A percentile compares a stretch with the other conserved stretches of the same genome.
Conservation (phyloP, 768 basidiomycete genomes). For the Mycena sanguinolenta region DNA sequence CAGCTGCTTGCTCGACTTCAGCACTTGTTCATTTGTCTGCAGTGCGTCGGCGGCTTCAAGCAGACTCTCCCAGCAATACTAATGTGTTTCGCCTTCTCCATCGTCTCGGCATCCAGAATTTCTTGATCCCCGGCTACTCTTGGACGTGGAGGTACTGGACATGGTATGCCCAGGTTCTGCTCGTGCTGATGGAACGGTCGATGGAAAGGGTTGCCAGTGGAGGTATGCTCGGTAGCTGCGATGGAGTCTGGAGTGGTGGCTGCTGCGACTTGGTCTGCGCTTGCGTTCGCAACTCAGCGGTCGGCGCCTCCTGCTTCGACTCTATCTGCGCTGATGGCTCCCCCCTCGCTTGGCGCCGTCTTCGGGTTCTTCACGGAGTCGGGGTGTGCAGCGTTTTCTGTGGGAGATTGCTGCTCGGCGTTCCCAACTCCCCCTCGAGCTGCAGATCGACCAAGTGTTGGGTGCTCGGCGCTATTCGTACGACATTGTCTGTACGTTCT, state of each 20-base stretch:
- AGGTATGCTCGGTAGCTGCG: slow-evolving; percentile 5
- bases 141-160: no score
- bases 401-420: slow-evolving; percentile 23
- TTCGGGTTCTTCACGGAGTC: not conserved
- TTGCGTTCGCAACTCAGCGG: no score
- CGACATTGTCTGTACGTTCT: slow-evolving; percentile 16
- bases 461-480: slow-evolving; percentile 22
- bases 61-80: no score
- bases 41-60: no score
- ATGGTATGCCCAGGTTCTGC: not conserved
- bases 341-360: not conserved
- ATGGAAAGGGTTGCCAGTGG: slow-evolving; percentile 2
- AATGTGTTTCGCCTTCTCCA: no score
- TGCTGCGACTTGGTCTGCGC: slow-evolving; percentile 12
- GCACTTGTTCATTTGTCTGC: no score
- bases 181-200: not conserved
- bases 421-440: slow-evolving; percentile 33
- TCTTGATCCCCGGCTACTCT: not conserved
- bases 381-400: slow-evolving; percentile 12
- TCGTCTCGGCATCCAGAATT: not conserved
- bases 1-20: no score
- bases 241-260: no score
- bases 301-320: slow-evolving; percentile 1
- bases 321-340: slow-evolving; percentile 6
- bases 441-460: slow-evolving; percentile 19